Evolutionary conservation across 1,139 yeast genomes (phyloP), one percentile per base, ranked within the genome.

Genomic region (Taphrina pruni): DNA sequence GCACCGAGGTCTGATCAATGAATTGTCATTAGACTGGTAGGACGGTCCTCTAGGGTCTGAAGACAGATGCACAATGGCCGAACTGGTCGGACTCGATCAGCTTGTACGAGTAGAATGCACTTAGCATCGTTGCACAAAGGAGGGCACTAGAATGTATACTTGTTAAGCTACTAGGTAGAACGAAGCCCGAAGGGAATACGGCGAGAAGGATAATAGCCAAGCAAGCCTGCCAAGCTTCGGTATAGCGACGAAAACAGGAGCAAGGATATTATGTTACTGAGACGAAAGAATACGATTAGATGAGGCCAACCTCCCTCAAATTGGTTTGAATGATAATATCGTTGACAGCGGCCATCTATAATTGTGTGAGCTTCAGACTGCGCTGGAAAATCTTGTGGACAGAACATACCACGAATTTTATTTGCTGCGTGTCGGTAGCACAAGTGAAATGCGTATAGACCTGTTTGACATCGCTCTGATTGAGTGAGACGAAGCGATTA

Each of bases 381-480:
- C 2, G 3, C 6, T 9, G 14, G 2, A 2, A 6, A 1, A 11
- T 14, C 43, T 39, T 39, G 43, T 39, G 21, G n/a, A 21, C 2
- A 7, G 52, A 35, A 51, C 62, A 45, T 58, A 58, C 62, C 61
- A 64, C 70, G 50, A 69, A 65, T 61, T 62, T 60, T 52, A 72
- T 71, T 58, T 74, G 75, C 69, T 85, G 83, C 0, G 96, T 87
- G 78, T 95, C 99, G 0, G 99, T 94, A 1, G 99, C 99, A 80
- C 97, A 92, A 0, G 99, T 95, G 73, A 93, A 81, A 79, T 92
- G 97, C 38, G 91, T 88, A 77, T 95, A 95, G 45, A 93, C 86
- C 6, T 93, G 94, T 76, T 89, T 88, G 17, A 73, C 70, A 66
- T 85, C 84, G 1, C 88, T 82, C 70, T 71, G 72, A 76, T 90